Conservation (phyloP, 1,284 basidiomycete genomes). For the Phaffia rhodozyma region DNA sequence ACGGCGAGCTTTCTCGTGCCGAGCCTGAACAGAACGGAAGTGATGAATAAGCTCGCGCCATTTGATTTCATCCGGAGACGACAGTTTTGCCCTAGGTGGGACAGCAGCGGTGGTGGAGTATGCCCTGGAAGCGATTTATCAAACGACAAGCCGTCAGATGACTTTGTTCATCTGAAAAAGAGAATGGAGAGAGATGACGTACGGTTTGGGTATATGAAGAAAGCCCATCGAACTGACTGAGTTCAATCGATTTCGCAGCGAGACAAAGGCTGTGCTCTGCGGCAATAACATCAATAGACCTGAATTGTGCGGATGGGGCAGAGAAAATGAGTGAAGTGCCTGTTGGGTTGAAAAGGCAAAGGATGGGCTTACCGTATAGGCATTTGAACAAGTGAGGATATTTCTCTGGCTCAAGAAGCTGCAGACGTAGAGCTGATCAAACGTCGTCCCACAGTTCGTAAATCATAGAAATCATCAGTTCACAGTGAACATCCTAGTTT, state of each 20-base stretch:
- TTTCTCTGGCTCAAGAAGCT: conserved; percentile 91
- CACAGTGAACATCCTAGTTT: not conserved
- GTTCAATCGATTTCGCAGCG: conserved; percentile 81
- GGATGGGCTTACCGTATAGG: conserved; percentile 56
- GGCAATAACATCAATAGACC: conserved; percentile 85
- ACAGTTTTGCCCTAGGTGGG: conserved; percentile 57
- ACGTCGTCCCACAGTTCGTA: not conserved
- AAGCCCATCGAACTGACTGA: conserved; percentile 93
- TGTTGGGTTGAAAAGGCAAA: not conserved
- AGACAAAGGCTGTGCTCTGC: conserved; percentile 92
- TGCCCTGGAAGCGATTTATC: conserved; percentile 16
- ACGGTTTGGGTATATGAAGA: conserved; percentile 74
- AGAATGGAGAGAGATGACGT: conserved; percentile 24
- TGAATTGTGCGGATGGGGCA: not conserved
- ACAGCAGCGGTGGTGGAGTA: conserved; percentile 23
- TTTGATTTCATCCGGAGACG: conserved; percentile 69
- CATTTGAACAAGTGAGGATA: conserved; percentile 96
- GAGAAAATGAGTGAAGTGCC: not conserved
- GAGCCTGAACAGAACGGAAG: conserved; percentile 68
- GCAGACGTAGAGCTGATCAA: conserved; percentile 72
- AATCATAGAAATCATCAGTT: not conserved
- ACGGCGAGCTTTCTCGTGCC: conserved; percentile 74
- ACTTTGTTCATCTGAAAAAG: not conserved
- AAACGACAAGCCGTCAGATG: not conserved
- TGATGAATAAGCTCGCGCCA: conserved; percentile 79